A percentile compares a stretch with the other conserved stretches of the same genome.
Conservation (phyloP, 2,329 filamentous ascomycete genomes). For the Calonectria pseudoreteaudii region DNA sequence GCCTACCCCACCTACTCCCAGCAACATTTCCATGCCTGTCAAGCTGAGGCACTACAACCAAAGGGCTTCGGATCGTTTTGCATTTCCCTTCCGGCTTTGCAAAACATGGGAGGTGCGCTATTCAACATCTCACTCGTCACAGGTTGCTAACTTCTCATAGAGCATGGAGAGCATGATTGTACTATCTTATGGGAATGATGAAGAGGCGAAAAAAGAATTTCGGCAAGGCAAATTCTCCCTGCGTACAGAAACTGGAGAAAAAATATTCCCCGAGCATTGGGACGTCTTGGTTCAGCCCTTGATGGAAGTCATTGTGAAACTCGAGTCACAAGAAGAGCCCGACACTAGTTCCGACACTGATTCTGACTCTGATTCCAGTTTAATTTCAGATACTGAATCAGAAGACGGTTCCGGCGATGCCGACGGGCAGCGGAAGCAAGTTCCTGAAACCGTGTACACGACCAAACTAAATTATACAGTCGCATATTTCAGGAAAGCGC, state of each 20-base stretch:
- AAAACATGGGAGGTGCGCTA: not conserved
- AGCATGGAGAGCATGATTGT: not conserved
- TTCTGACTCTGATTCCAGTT: not conserved
- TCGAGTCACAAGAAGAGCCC: not conserved
- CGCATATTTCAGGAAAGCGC: not conserved
- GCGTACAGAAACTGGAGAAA: not conserved
- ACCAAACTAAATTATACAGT: not conserved
- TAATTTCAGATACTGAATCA: not conserved
- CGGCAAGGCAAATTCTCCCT: not conserved
- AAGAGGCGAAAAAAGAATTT: not conserved
- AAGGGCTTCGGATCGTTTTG: not conserved
- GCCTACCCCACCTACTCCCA: not conserved
- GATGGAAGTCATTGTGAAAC: not conserved
- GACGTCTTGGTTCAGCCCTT: not conserved
- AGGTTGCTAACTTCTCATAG: not conserved
- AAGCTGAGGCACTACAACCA: not conserved
- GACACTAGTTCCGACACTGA: not conserved
- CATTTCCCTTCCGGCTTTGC: not conserved
- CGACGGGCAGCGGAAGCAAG: not conserved
- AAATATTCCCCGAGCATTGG: not conserved
- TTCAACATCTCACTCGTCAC: not conserved
- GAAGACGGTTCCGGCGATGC: not conserved
- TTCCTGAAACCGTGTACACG: not conserved
- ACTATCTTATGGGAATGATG: not conserved
- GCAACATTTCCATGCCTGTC: not conserved